Base-by-base conservation (phyloP, 805 yeast species). In the Metschnikowia proteae region DNA sequence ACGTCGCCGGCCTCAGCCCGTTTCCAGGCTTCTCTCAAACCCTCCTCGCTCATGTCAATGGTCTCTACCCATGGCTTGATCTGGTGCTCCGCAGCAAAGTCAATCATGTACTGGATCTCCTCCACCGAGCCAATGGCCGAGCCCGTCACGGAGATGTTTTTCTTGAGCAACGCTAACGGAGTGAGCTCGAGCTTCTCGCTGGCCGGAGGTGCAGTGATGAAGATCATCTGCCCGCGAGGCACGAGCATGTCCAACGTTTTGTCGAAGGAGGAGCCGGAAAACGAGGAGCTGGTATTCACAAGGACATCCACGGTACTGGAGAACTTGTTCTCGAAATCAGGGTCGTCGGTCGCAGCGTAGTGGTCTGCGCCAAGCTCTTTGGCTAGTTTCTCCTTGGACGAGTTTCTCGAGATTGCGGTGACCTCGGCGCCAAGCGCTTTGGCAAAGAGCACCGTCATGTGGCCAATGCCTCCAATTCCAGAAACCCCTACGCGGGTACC, bases 381-480 rank as follows among this genome's bases (percentile, higher is more conserved):
- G 27, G 84, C 84, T 49, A 78, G 81, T 13, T 64, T 77, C 55
- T 71, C 76, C 68, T 82, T 82, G 26, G 65, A 56, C 35, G 65
- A 62, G 42, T 76, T 62, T 57, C 86, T 75, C 5, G 84, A 78
- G 55, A 82, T 66, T n/a, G 82, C 81, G 46, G 70, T 70, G 22
- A 81, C 84, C 50, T 80, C 82, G 26, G 84, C 83, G 30, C 86
- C 88, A 55, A 82, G 60, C 4, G 86, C 86, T 52, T 70, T 70
- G 38, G 86, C 83, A 54, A 79, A 78, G 61, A 75, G 73, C 47
- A 83, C 63, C n/a, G 77, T 83, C 72, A 81, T 72, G 68, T 81
- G 84, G 42, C 88, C 88, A 48, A 83, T 73, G 31, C 88, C 88
- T 45, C 88, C 88, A 50, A 83, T 73, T 47, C 86, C 87, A 49